Percentiles rank a stretch among this genome's conserved stretches.
Evolutionary conservation across 306 rosid genomes (phyloP).

Genomic region (Cicer pinnatifidum): DNA sequence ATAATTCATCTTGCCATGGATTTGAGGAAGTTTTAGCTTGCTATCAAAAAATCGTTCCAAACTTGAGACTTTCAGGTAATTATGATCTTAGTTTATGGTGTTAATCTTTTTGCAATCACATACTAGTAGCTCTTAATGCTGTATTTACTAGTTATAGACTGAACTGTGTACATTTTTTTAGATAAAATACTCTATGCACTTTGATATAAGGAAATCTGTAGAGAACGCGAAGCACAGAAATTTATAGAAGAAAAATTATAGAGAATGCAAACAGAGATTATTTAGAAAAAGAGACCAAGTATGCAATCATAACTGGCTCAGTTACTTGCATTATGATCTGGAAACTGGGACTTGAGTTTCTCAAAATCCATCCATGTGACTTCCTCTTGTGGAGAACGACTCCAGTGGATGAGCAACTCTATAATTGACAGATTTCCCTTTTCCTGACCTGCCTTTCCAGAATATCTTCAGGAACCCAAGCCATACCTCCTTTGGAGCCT

Average conservation of each 20-base stretch:
- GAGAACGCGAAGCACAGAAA: background rate
- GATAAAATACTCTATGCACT: background rate
- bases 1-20: conserved; percentile 77
- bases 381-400: too few relatives aligned
- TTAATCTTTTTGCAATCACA: conserved; percentile 16
- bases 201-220: background rate
- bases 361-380: too few relatives aligned
- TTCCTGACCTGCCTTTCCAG: too few relatives aligned
- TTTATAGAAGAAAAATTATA: background rate
- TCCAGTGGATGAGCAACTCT: too few relatives aligned
- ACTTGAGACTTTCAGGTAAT: conserved; percentile 69
- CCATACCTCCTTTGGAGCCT: too few relatives aligned
- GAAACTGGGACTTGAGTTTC: too few relatives aligned
- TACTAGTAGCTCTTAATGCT: conserved; percentile 3
- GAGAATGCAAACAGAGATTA: background rate
- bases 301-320: too few relatives aligned
- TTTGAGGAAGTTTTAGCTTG: conserved; percentile 83
- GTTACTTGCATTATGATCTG: too few relatives aligned
- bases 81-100: conserved; percentile 15
- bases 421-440: too few relatives aligned
- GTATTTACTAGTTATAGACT: background rate
- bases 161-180: background rate
- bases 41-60: conserved; percentile 67
- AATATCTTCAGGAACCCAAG: too few relatives aligned
- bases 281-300: too few relatives aligned